A percentile compares a stretch with the other conserved stretches of the same genome.
Evolutionary conservation across 305 asterid species (phyloP).

Genomic region (Rubia balearica): DNA sequence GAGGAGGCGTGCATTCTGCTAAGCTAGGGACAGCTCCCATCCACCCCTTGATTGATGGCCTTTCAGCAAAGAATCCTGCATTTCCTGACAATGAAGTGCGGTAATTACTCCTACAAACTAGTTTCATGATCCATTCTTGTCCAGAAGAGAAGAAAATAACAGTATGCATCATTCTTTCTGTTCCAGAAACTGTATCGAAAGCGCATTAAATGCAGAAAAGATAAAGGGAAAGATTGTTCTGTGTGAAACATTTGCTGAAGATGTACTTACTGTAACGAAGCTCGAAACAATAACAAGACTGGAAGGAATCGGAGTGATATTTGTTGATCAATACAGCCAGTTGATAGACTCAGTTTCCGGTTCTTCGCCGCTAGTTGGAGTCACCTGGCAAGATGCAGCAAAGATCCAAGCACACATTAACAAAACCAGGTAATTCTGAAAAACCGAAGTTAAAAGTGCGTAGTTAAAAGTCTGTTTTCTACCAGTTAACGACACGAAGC

Average conservation of each 20-base stretch:
- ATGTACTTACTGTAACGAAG: conserved; percentile 9
- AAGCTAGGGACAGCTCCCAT: not conserved
- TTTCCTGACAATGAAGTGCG: not conserved
- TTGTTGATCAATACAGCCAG: conserved; percentile 30
- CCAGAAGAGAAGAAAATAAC: not conserved
- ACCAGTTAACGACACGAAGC: not conserved
- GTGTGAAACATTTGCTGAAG: conserved; percentile 25
- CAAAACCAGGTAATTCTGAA: conserved; percentile 36
- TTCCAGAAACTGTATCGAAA: conserved; percentile 46
- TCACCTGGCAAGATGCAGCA: conserved; percentile 36
- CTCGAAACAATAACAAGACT: conserved; percentile 21
- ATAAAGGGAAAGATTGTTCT: conserved; percentile 57
- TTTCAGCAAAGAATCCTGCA: not conserved
- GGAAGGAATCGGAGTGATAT: conserved; percentile 51
- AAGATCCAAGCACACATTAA: conserved; percentile 43
- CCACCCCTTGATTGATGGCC: conserved; percentile 5
- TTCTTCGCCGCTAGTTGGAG: conserved; percentile 30
- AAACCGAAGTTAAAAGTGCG: too few relatives aligned
- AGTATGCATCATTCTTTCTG: not conserved
- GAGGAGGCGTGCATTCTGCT: not conserved
- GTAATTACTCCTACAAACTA: not conserved
- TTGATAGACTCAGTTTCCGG: conserved; percentile 30
- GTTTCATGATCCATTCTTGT: not conserved
- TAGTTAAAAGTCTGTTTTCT: not conserved
- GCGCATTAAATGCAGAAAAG: conserved; percentile 32